Evolutionary conservation across 139 green algal genomes (phyloP).

Genomic region (Tetratostichococcus sp.): DNA sequence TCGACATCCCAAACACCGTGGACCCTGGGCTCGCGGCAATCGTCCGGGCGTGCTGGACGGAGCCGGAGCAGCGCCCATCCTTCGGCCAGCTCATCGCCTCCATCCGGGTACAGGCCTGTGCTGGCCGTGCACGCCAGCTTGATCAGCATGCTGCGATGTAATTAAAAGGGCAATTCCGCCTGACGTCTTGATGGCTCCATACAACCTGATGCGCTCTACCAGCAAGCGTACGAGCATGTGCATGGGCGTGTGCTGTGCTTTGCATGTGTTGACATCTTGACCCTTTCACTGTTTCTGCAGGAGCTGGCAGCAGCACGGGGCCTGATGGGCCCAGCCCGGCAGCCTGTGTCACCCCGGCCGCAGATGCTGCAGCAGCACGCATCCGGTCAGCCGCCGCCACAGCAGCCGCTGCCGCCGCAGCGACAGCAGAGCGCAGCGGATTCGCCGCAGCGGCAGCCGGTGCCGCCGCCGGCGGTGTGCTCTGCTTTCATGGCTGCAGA

Average conservation of each 20-base stretch:
- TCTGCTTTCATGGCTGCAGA: not conserved
- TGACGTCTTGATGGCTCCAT: no score
- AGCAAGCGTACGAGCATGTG: no score
- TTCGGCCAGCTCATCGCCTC: conserved; percentile 45
- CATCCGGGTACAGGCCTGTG: not conserved
- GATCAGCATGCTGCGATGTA: no score
- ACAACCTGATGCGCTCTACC: no score
- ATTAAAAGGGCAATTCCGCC: no score
- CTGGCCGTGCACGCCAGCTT: no score
- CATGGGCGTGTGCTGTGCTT: no score
- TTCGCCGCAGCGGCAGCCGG: not conserved
- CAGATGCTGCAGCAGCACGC: not conserved
- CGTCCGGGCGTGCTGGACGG: conserved; percentile 61
- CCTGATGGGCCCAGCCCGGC: not conserved
- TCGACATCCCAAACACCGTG: conserved; percentile 59
- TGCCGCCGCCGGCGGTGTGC: no score
- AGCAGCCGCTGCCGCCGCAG: not conserved
- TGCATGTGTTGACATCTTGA: no score
- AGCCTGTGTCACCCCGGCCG: not conserved
- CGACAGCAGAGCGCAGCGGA: not conserved
- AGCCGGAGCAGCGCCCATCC: conserved; percentile 45
- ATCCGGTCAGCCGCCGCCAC: no score
- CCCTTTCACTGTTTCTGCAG: not conserved
- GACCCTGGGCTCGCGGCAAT: conserved; percentile 42
- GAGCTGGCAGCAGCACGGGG: not conserved